Base-by-base conservation (phyloP, 2,329 filamentous ascomycete species). In the Sporothrix curviconia region DNA sequence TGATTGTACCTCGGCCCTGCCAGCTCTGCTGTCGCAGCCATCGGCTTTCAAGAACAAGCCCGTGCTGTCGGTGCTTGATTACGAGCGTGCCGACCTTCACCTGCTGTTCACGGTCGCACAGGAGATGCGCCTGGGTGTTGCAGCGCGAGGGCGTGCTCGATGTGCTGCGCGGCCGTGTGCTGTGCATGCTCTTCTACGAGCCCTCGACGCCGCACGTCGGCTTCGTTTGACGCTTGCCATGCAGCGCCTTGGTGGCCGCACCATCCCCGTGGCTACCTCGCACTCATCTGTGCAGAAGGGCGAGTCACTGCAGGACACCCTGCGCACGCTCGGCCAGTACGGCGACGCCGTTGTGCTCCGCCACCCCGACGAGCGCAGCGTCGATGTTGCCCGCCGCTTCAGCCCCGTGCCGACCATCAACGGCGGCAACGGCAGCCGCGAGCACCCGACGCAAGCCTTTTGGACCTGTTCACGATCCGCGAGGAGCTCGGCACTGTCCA, bases 161-260 rank as follows among this genome's bases (percentile, higher is more conserved):
- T 67, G 80, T 95, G 57, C 83, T 99, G 61, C 89, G 88, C 66
- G 91, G 92, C 28, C 85, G 89, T 46, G 83, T 99, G 12, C 81
- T 99, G 37, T 90, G 87, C 74, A 94, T 90, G 2, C 84, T 99
- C 76, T 99, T 99, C 81, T 99, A 92, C 73, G 94, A 99, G 78
- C 94, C 94, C 2, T 97, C 92, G 0, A 99, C 94, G 3, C 84
- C n/a, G 94, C 56, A 99, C 94, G 5, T 96, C 92, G 12, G 85
- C 89, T 37, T 99, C 94, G 3, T 99, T 99, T 66, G 94, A 99
- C 69, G 89, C 92, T n/a, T 57, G 94, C 94, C 42, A 99, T 99
- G 94, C 95, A 99, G 78, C 88, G 95, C 54, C 86, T 99, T 5
- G 94, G 94, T 64, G 94, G 94, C 49, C 83, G 90, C 50, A 92